A percentile compares a stretch with the other conserved stretches of the same genome.
Conservation (phyloP, 495 filamentous ascomycete species). For the Trichoderma parareesei region DNA sequence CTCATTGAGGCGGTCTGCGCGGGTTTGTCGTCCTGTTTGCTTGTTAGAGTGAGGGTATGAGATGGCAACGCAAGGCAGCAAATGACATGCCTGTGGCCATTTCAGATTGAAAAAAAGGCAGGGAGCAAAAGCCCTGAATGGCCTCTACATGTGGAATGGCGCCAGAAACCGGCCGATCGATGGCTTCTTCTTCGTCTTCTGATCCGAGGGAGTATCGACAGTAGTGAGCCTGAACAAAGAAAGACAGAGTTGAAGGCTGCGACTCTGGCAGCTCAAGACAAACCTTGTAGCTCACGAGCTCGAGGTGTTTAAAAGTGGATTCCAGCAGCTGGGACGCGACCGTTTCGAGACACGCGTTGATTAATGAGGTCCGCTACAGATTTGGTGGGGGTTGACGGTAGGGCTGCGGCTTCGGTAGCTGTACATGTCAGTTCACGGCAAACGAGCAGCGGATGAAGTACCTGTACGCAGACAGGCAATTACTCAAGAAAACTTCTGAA, state of each 20-base stretch:
- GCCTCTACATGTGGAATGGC: constrained; percentile 5
- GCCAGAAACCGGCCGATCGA: neutral
- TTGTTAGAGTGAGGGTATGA: constrained; percentile 17
- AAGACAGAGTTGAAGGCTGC: neutral
- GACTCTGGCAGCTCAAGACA: neutral
- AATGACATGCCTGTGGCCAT: constrained; percentile 9
- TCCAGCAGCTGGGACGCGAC: constrained; percentile 3
- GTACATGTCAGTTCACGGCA: neutral
- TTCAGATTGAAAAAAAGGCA: neutral
- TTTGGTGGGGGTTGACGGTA: neutral
- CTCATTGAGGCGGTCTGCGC: constrained; percentile 42
- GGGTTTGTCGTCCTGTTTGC: constrained; percentile 20
- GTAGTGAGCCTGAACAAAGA: neutral
- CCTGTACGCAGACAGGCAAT: no score
- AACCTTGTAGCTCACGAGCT: neutral
- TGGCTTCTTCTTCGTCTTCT: neutral
- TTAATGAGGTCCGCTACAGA: neutral
- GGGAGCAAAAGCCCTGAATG: neutral
- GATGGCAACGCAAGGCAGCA: neutral
- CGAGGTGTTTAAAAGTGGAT: neutral
- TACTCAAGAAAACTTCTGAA: no score
- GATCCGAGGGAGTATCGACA: neutral
- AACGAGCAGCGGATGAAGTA: no score
- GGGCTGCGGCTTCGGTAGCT: neutral
- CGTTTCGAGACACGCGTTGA: constrained; percentile 7